phyloP scores from a whole-genome alignment of 164 flowering plant genomes.

The Vitis amurensis region DNA sequence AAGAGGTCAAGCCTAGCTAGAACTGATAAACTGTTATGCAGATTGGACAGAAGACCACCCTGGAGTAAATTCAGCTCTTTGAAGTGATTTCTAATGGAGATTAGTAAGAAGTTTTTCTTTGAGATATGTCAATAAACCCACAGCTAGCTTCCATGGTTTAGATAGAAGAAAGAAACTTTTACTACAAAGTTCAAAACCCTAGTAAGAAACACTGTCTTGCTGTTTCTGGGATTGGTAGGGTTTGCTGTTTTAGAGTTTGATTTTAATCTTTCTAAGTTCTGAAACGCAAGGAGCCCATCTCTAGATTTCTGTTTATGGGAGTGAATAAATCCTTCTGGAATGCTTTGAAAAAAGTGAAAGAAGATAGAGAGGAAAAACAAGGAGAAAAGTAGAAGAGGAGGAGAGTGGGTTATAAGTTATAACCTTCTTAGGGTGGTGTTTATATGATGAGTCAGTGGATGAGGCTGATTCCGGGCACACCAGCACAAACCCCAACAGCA shows the following conservation, averaged over 20 bases:
- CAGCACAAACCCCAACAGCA: neutral
- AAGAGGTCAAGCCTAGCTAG: no score
- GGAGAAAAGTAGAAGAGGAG: neutral
- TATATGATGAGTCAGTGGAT: no score
- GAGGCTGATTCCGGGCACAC: neutral
- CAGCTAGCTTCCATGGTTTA: no score
- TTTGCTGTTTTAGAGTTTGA: conserved; percentile 13
- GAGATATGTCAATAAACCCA: no score
- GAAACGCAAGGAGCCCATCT: conserved; percentile 23
- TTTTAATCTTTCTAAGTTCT: conserved; percentile 17
- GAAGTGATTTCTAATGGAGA: no score
- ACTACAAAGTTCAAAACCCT: conserved; percentile 16
- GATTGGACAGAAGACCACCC: no score
- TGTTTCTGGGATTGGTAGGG: neutral
- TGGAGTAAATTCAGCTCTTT: no score
- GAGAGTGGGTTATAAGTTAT: conserved; percentile 1
- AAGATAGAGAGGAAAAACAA: neutral
- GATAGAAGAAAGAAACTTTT: neutral
- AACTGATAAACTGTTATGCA: no score
- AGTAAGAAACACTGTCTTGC: neutral
- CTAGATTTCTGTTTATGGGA: conserved; percentile 13
- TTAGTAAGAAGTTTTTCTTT: no score
- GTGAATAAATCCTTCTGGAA: conserved; percentile 8
- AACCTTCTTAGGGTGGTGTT: neutral
- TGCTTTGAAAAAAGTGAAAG: conserved; percentile 18